A percentile compares a stretch with the other conserved stretches of the same genome.
Evolutionary conservation across 306 rosid species (phyloP).

Genomic region (Ziziphus jujuba): DNA sequence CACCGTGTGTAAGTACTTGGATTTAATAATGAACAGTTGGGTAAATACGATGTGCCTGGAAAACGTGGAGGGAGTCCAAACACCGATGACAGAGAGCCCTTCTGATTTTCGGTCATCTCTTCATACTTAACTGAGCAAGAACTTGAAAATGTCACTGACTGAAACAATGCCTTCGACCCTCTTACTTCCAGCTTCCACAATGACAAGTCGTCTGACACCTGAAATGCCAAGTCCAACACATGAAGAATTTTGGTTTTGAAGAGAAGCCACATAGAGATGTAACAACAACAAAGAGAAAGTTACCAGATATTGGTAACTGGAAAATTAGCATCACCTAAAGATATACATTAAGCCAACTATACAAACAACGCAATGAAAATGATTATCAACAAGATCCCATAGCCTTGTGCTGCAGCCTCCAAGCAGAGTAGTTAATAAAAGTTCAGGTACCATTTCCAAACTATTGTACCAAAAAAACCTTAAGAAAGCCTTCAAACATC

Average conservation of each 20-base stretch:
- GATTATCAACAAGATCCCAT: too few species aligned
- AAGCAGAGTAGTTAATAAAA: too few species aligned
- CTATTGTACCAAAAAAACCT: too few species aligned
- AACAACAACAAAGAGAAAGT: too few species aligned
- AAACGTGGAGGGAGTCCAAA: constrained; percentile 24
- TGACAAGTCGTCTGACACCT: constrained; percentile 87
- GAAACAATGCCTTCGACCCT: constrained; percentile 91
- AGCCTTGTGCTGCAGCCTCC: too few species aligned
- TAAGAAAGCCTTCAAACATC: too few species aligned
- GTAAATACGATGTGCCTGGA: constrained; percentile 26
- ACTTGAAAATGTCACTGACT: constrained; percentile 81
- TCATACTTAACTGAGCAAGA: constrained; percentile 66
- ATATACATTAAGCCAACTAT: too few species aligned
- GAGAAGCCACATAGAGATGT: not conserved
- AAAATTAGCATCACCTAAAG: too few species aligned
- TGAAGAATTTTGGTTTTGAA: constrained; percentile 3
- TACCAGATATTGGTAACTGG: too few species aligned
- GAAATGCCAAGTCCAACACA: constrained; percentile 21
- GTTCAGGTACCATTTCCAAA: too few species aligned
- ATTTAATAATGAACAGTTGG: constrained; percentile 33
- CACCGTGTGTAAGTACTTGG: constrained; percentile 29
- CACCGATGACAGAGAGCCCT: constrained; percentile 18
- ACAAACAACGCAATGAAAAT: too few species aligned
- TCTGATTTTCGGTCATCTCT: constrained; percentile 27
- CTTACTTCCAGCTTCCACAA: constrained; percentile 99